Base-by-base conservation (phyloP, 352 stramenopile genomes). In the Phytophthora podocarpi region DNA sequence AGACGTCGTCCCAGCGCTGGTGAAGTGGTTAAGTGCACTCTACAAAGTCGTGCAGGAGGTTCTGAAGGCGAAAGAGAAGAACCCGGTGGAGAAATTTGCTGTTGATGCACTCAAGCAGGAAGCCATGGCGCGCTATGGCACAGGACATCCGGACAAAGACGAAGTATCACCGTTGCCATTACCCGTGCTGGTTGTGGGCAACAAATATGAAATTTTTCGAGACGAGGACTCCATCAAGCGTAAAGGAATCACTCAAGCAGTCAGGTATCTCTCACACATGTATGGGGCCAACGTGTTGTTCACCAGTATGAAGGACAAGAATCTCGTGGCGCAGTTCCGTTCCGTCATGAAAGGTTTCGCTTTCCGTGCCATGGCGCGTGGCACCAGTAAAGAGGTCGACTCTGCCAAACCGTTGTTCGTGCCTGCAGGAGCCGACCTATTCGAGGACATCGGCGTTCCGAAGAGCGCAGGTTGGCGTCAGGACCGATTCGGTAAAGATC, bases 181-280 rank as follows among this genome's bases (percentile, higher is more conserved):
- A 1, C 91, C 90, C 3, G 52, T 97, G 21, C 52, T 97, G 4
- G 75, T 98, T 35, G 36, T 98, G 5, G 86, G 72, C 39, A 95
- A 95, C 76, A 98, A 98, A 58, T 96, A 87, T 52, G 92, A 98
- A 51, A 60, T 74, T 2, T 97, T 98, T 59, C 82, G 82, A 11
- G 80, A 97, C 31, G 76, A 97, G 60, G 91, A 97, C 68, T 82
- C 70, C 3, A 82, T 86, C 23, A 93, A 91, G 62, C 87, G 87
- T 50, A 96, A 97, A 61, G 86, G 76, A 1, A 27, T 97, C 12
- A 68, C 78, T 8, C 85, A 97, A 70, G 89, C 89, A 4, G 72
- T 98, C 36, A 76, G 91, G 2, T 96, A 89, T 70, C 63, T 97
- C 23, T 85, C 90, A 1, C 89, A 97, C 52, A 68, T 87, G 53